These are phyloP conservation scores for Globisporangium okanoganense DNA, from an alignment of 352 stramenopile genomes.

Conservation along the genomic window DNA sequence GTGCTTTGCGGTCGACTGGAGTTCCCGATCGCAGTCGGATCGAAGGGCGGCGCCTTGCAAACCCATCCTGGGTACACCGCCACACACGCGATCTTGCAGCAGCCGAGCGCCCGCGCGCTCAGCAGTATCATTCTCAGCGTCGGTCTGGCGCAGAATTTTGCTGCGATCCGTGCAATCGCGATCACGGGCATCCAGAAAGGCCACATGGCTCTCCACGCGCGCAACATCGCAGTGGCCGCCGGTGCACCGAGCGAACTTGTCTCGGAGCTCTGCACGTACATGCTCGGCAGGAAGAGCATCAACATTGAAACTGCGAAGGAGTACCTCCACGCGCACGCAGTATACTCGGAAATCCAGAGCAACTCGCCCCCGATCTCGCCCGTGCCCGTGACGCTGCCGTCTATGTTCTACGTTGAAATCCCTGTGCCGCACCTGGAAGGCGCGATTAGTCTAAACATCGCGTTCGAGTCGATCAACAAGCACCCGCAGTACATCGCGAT, in stretches of 20 bases:
- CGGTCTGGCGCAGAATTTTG: conserved; percentile 85
- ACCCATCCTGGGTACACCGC: conserved; percentile 77
- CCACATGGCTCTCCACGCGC: conserved; percentile 84
- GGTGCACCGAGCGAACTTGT: conserved; percentile 78
- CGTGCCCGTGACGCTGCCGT: conserved; percentile 38
- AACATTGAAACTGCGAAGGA: conserved; percentile 83
- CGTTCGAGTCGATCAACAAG: conserved; percentile 77
- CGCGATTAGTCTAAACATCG: conserved; percentile 78
- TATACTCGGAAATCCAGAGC: conserved; percentile 71
- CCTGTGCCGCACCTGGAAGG: conserved; percentile 63
- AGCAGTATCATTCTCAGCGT: conserved; percentile 76
- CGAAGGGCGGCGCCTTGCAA: conserved; percentile 77
- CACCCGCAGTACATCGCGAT: conserved; percentile 81
- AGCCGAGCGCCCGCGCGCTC: conserved; percentile 57
- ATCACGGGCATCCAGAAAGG: conserved; percentile 86
- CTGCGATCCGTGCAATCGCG: conserved; percentile 76
- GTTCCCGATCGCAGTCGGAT: conserved; percentile 77
- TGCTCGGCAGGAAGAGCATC: conserved; percentile 74
- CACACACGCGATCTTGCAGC: conserved; percentile 74
- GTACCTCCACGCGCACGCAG: conserved; percentile 75
- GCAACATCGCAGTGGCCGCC: conserved; percentile 83
- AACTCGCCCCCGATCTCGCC: conserved; percentile 31
- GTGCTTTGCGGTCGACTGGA: conserved; percentile 71
- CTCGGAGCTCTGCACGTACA: conserved; percentile 83
- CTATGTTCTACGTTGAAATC: conserved; percentile 87